Conservation (phyloP, 2,329 filamentous ascomycete species). For the Dactylellina sp. region DNA sequence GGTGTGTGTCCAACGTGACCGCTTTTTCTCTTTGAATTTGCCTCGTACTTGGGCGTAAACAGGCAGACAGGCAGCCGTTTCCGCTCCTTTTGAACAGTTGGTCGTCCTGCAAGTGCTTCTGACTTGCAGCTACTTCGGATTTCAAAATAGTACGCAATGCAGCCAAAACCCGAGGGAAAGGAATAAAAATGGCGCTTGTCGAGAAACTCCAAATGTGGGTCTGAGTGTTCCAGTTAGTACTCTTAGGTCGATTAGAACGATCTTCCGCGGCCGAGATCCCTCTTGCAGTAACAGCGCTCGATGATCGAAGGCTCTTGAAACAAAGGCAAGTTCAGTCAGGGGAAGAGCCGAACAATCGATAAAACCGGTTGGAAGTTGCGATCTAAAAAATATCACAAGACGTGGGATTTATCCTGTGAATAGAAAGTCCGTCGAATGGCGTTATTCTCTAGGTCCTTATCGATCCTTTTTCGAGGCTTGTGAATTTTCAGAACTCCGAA, state of each 20-base stretch:
- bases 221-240: background rate
- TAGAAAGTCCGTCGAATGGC: slow-evolving; percentile 8
- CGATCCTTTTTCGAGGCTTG: slow-evolving; percentile 1
- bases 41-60: slow-evolving; percentile 17
- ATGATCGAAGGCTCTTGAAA: slow-evolving; percentile 51
- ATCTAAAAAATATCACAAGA: background rate
- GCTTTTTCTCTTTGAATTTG: no score
- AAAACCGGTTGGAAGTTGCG: slow-evolving; percentile 27
- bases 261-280: slow-evolving; percentile 9
- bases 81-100: slow-evolving; percentile 15
- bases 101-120: slow-evolving; percentile 14
- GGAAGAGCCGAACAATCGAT: slow-evolving; percentile 23
- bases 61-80: slow-evolving; percentile 52
- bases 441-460: slow-evolving; percentile 3
- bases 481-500: background rate
- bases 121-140: slow-evolving; percentile 9
- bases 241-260: background rate
- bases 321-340: slow-evolving; percentile 32
- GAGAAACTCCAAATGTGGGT: background rate
- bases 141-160: slow-evolving; percentile 3
- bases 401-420: slow-evolving; percentile 24
- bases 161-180: background rate
- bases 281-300: slow-evolving; percentile 10
- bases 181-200: background rate
- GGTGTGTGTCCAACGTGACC: slow-evolving; percentile 43